A percentile compares a stretch with the other conserved stretches of the same genome.
phyloP scores from a whole-genome alignment of 2,329 filamentous ascomycete species.

The Fragosphaeria purpurea region DNA sequence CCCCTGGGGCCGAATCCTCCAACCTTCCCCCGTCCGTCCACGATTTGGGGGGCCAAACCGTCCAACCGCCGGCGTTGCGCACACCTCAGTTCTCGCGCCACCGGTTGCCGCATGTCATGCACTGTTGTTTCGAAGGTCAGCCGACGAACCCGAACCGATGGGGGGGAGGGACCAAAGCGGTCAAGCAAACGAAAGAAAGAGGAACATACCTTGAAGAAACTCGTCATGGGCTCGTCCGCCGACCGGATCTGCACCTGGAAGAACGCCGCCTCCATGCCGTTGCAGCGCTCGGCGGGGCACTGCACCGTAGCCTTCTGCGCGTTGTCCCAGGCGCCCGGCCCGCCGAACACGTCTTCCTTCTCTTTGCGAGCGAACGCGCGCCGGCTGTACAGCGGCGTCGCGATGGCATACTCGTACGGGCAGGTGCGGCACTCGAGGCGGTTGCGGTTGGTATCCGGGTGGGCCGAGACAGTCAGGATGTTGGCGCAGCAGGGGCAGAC shows the following conservation, averaged over 20 bases:
- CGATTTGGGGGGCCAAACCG: no score
- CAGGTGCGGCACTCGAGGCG: slow-evolving; percentile 93
- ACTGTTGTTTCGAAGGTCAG: slow-evolving; percentile 29
- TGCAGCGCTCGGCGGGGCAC: slow-evolving; percentile 72
- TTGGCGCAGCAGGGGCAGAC: slow-evolving; percentile 81
- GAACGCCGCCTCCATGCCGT: slow-evolving; percentile 79
- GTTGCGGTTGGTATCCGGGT: slow-evolving; percentile 49
- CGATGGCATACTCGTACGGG: slow-evolving; percentile 80
- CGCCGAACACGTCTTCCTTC: slow-evolving; percentile 82
- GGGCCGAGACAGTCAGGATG: slow-evolving; percentile 63
- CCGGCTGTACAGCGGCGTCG: slow-evolving; percentile 68
- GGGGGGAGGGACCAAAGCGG: not conserved
- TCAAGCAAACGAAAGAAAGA: not conserved
- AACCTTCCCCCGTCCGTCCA: no score
- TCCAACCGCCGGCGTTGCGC: no score
- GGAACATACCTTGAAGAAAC: slow-evolving; percentile 68
- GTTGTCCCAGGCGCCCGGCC: slow-evolving; percentile 80
- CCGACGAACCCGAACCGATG: slow-evolving; percentile 7
- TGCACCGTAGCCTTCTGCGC: slow-evolving; percentile 75
- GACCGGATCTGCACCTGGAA: slow-evolving; percentile 96
- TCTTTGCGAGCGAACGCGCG: slow-evolving; percentile 80
- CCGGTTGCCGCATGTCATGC: slow-evolving; percentile 54
- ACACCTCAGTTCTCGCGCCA: slow-evolving; percentile 54
- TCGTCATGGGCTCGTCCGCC: slow-evolving; percentile 97
- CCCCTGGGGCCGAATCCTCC: no score